These are phyloP conservation scores for Paecilomyces fulvus DNA, from an alignment of 2,329 filamentous ascomycete genomes.

Conservation along the genomic window DNA sequence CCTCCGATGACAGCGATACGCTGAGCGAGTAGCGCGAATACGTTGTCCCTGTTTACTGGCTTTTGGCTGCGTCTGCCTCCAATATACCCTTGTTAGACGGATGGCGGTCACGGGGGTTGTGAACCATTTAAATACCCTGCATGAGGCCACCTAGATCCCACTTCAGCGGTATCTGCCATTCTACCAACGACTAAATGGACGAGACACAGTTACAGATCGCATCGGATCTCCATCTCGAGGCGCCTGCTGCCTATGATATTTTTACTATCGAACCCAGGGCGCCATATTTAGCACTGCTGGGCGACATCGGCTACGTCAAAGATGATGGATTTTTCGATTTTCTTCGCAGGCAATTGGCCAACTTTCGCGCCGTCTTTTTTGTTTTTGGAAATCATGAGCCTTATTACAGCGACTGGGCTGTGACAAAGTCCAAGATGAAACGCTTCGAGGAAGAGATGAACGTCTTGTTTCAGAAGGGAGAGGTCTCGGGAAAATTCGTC, in stretches of 20 bases:
- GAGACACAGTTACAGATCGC: constrained; percentile 35
- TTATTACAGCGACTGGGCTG: constrained; percentile 29
- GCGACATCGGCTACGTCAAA: constrained; percentile 46
- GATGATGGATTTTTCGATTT: constrained; percentile 40
- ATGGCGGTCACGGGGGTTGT: too few species aligned
- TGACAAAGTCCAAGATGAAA: constrained; percentile 13
- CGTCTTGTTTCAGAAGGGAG: constrained; percentile 5
- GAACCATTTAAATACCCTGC: too few species aligned
- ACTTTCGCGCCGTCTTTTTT: constrained; percentile 45
- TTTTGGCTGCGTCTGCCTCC: too few species aligned
- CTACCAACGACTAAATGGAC: constrained; percentile 1
- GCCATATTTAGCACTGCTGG: constrained; percentile 47
- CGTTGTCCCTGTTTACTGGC: too few species aligned
- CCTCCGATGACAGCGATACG: too few species aligned
- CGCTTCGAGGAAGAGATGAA: constrained; percentile 16
- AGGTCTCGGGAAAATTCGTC: constrained; percentile 25
- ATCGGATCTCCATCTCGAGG: constrained; percentile 53
- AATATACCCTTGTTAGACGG: too few species aligned
- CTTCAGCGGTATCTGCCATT: too few species aligned
- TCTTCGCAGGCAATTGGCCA: constrained; percentile 38
- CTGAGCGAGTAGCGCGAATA: too few species aligned
- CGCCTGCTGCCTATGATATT: constrained; percentile 40
- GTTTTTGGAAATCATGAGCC: constrained; percentile 52
- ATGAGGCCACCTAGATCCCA: too few species aligned
- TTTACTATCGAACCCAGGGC: constrained; percentile 43